Evolutionary conservation across 257 asterid genomes (phyloP).

Genomic region (Solanum clarkiae): DNA sequence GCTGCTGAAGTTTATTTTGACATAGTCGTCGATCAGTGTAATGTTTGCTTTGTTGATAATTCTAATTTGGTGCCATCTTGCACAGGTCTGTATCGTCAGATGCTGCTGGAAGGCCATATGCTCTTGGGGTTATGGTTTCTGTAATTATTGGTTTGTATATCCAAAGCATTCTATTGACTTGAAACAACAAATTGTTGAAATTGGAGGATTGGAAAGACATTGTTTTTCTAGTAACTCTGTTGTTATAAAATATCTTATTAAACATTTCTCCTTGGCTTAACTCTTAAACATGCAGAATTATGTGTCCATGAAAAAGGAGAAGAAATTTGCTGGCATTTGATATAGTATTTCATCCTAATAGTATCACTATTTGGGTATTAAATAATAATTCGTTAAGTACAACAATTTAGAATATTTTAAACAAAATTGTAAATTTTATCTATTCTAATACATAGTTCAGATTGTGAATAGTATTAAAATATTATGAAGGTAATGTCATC

Average conservation of each 20-base stretch:
- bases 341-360: neutral
- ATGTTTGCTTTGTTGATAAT: neutral
- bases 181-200: slow-evolving; percentile 3
- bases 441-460: neutral
- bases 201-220: neutral
- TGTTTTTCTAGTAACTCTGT: neutral
- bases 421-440: neutral
- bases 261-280: neutral
- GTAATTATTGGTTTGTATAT: slow-evolving; percentile 23
- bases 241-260: neutral
- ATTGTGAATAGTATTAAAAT: no score
- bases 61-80: neutral
- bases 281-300: neutral
- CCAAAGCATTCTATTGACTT: slow-evolving; percentile 33
- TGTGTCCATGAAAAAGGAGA: neutral
- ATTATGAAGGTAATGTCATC: neutral
- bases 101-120: slow-evolving; percentile 18
- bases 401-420: neutral
- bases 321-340: neutral
- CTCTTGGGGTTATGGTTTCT: slow-evolving; percentile 17
- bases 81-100: slow-evolving; percentile 25
- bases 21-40: neutral
- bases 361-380: no score
- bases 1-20: neutral
- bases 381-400: no score